Base-by-base conservation (phyloP, 2,329 filamentous ascomycete genomes). In the Trichoderma atrobrunneum region DNA sequence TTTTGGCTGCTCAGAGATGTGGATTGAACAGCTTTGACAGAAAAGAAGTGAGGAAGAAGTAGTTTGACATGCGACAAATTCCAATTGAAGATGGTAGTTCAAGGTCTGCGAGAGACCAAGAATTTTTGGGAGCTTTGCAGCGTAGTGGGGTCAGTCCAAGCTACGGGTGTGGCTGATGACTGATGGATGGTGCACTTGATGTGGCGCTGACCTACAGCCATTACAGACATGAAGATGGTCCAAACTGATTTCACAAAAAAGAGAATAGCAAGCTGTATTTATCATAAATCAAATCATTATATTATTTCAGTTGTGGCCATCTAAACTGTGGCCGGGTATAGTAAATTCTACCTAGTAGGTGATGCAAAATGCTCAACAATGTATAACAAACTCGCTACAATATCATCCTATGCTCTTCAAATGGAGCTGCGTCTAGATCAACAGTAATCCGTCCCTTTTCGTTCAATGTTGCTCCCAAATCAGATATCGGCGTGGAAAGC, bases 401-500 rank as follows among this genome's bases (percentile, higher is more conserved):
- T 63, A 84, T 74, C 36, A 82, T 43, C 60, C 78, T 78, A 32
- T 77, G 75, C 72, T 79, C 77, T 12, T 77, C 76, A 70, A 82
- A 81, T 5, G 82, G 82, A n/a, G 82, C 82, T 67, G 78, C 77
- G 24, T 83, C 81, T 16, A 84, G 76, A 64, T 82, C 78, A 11
- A 81, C 80, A 51, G 78, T 56, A 2, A 84, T 72, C 51, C 78
- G 66, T 3, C 82, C 82, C 73, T 80, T 80, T 7, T 77, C 77
- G 61, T 81, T 76, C 73, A 83, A 63, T 1, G 73, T 74, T 1
- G 80, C 78, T 2, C 81, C 81, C 5, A 73, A 72, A 80, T 97
- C 94, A 0, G 92, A 95, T 74, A 97, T 95, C 1, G 91, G 89
- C 34, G 94, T 92, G 36, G 93, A 87, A 77, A 87, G 89, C 75